Evolutionary conservation across 2,329 filamentous ascomycete genomes (phyloP).

Genomic region (Curvularia verruculosa): DNA sequence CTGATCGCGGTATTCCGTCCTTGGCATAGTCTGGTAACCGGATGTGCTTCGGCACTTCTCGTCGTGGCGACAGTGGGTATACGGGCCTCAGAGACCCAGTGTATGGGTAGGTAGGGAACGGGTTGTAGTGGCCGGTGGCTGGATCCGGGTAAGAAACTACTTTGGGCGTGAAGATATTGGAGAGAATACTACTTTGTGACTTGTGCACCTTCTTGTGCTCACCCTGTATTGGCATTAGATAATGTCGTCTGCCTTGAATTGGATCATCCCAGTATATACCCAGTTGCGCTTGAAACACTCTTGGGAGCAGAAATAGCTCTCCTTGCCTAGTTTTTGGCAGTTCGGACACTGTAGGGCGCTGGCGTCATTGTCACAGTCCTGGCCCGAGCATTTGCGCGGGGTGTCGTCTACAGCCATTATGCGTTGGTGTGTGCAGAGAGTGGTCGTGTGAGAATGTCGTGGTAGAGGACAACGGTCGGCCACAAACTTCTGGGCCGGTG

Average conservation of each 20-base stretch:
- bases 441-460: background rate
- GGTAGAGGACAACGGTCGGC: background rate
- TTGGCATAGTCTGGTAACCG: slow-evolving; percentile 84
- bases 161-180: slow-evolving; percentile 75
- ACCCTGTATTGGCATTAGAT: slow-evolving; percentile 59
- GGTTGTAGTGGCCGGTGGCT: slow-evolving; percentile 89
- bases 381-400: slow-evolving; percentile 77
- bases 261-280: slow-evolving; percentile 63
- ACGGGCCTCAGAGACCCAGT: slow-evolving; percentile 83
- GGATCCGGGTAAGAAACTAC: slow-evolving; percentile 88
- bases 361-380: slow-evolving; percentile 85
- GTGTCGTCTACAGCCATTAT: slow-evolving; percentile 47
- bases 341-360: slow-evolving; percentile 90
- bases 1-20: slow-evolving; percentile 75
- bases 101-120: slow-evolving; percentile 85
- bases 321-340: slow-evolving; percentile 86
- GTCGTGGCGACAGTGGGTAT: slow-evolving; percentile 60
- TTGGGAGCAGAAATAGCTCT: slow-evolving; percentile 96
- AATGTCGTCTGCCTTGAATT: slow-evolving; percentile 13
- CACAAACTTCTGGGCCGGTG: background rate
- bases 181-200: slow-evolving; percentile 75
- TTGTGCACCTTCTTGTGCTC: slow-evolving; percentile 87
- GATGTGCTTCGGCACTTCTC: slow-evolving; percentile 76
- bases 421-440: slow-evolving; percentile 14
- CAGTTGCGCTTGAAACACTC: slow-evolving; percentile 99